Base-by-base conservation (phyloP, 345 rosid species). In the Brassica carinata region DNA sequence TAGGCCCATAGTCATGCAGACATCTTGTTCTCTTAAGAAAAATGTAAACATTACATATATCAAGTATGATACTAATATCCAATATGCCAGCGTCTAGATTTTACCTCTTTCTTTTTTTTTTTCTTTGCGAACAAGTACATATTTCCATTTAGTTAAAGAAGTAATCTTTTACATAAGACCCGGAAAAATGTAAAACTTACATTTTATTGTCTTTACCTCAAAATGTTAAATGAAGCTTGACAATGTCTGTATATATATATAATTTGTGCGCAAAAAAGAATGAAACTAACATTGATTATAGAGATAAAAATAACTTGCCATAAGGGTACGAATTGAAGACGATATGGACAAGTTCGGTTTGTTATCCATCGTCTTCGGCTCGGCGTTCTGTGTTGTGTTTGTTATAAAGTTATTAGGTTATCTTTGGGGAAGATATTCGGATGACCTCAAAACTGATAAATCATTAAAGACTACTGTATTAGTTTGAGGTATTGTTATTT, bases 321-420 rank as follows among this genome's bases (percentile, higher is more conserved):
- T 33, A 15, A 17, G 18, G 11, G 51, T 64, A 55, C n/a, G 18
- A 27, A 27, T 27, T 27, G 30, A 67, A 55, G 45, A 59, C 59
- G 63, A 30, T 2, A 77, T 77, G 80, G 75, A 77, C 34, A 61
- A 30, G 62, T 2, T 29, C 15, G 15, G 33, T 18, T 8, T n/a
- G 1, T 10, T 2, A 33, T 5, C 64, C 27, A 19, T 48, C 5
- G 40, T 63, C 36, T 1, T 63, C 0, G 14, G 27, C 15, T 10
- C 7, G 30, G n/a, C 10, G 13, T 0, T n/a, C 17, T 45, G 64
- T 40, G 1, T 31, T 5, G 40, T 71, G 40, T 48, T 5, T 27
- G 30, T n/a, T 61, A 19, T 61, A 48, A 23, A 4, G 1, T 5
- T 70, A 10, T n/a, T 34, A 31, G 1, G 55, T 31, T 70, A n/a